Evolutionary conservation across 2,329 filamentous ascomycete genomes (phyloP), one percentile per base, ranked within the genome.

Genomic region (Monilinia laxa): DNA sequence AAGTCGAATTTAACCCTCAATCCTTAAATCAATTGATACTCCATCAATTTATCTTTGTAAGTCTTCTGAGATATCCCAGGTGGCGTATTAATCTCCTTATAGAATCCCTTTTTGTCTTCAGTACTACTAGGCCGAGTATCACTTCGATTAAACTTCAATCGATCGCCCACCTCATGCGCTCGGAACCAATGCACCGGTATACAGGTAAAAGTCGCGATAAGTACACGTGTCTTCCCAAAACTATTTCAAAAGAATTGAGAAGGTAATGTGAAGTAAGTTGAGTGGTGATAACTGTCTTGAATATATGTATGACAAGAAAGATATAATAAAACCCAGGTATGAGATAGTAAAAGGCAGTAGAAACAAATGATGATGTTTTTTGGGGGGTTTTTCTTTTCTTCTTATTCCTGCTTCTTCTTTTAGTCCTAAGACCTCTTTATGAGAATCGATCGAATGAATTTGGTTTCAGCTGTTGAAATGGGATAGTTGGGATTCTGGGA

Each of bases 141-240:
- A 47, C 64, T 60, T 11, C 6, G 20, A 66, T 53, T 54, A 62
- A 66, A 66, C 45, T 65, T 47, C 54, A 65, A 62, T 62, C 35
- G 64, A 62, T 66, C 56, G 49, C 47, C 47, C 16, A 47, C 56
- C 56, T 66, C 64, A 56, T 66, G 64, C 47, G 56, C 28, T 66
- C 64, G 64, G 64, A 66, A 62, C 64, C 64, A 62, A 49, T 53
- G 64, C 31, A 66, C 64, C 56, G 64, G 64, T 65, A 65, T 62
- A 47, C 35, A 59, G 25, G 49, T 23, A 12, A 53, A 35, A 47
- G 28, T 58, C 23, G 49, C 38, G 64, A 66, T 54, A 66, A 66
- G 62, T 38, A 45, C 54, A 47, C 54, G 64, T 62, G 45, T 42
- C n/a, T 31, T 51, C 14, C 28, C 25, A 60, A 38, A 49, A 35